These are phyloP conservation scores for Arthrobotrys entomopaga DNA, from an alignment of 2,329 filamentous ascomycete genomes.

Conservation along the genomic window DNA sequence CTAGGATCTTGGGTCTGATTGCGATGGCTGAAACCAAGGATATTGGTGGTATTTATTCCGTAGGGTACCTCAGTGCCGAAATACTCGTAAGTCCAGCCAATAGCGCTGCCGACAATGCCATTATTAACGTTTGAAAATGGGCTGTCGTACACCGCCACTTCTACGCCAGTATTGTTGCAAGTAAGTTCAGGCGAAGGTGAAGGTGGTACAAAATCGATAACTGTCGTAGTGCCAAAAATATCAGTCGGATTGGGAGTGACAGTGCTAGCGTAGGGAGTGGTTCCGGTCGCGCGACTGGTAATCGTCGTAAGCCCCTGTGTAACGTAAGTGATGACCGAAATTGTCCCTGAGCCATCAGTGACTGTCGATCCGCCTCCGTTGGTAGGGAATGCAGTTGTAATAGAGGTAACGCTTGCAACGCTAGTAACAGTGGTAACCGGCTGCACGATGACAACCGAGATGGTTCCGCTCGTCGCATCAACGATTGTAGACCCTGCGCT, in stretches of 20 bases:
- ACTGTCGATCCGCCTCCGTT: background rate
- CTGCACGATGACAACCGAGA: background rate
- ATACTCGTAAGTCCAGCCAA: slow-evolving; percentile 9
- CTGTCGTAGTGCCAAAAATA: background rate
- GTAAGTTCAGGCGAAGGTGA: background rate
- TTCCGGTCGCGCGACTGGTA: background rate
- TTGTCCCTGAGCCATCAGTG: background rate
- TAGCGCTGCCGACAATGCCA: background rate
- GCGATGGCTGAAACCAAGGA: background rate
- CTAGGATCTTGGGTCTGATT: background rate
- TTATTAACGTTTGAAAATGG: background rate
- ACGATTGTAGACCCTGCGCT: background rate
- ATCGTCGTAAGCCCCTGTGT: background rate
- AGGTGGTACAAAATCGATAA: background rate
- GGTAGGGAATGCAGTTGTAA: background rate
- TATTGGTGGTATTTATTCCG: background rate
- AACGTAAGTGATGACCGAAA: background rate
- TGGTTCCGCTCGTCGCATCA: background rate
- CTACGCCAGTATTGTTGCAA: background rate
- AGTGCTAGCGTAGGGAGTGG: background rate
- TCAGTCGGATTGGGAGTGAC: background rate
- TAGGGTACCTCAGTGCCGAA: background rate
- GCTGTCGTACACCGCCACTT: background rate
- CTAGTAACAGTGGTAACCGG: background rate
- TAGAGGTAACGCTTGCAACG: background rate